phyloP scores from a whole-genome alignment of 2,329 filamentous ascomycete species.

The Xylaria sp. region DNA sequence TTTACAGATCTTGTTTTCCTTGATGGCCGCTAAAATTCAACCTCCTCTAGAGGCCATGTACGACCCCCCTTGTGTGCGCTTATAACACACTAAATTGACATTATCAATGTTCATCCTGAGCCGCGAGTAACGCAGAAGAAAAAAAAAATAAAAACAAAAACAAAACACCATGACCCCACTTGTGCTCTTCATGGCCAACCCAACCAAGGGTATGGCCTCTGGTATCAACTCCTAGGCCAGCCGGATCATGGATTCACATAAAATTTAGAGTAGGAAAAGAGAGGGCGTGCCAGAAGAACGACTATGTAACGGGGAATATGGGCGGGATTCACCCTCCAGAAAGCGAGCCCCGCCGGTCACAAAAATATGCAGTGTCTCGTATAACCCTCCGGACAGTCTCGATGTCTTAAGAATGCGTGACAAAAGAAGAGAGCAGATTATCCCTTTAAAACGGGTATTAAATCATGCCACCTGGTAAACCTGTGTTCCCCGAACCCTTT shows the following conservation, averaged over 20 bases:
- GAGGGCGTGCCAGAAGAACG: constrained; percentile 21
- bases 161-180: constrained; percentile 27
- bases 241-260: constrained; percentile 40
- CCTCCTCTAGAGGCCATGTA: constrained; percentile 8
- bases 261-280: constrained; percentile 33
- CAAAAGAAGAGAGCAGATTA: not conserved
- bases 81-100: constrained; percentile 4
- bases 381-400: not conserved
- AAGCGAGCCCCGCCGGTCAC: not conserved
- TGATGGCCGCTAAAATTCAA: constrained; percentile 17
- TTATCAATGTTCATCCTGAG: constrained; percentile 16
- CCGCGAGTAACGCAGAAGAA: constrained; percentile 10
- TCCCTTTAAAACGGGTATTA: constrained; percentile 43
- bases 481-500: constrained; percentile 44
- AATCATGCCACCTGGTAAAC: constrained; percentile 60
- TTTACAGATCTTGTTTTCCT: constrained; percentile 25
- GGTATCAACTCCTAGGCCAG: constrained; percentile 45
- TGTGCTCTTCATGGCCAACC: constrained; percentile 35
- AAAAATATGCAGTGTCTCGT: not conserved
- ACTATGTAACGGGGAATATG: constrained; percentile 42
- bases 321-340: constrained; percentile 26
- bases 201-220: constrained; percentile 35
- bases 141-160: constrained; percentile 4
- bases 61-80: not conserved
- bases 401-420: not conserved